These are phyloP conservation scores for Cytospora piceae DNA, from an alignment of 2,329 filamentous ascomycete genomes.

Conservation along the genomic window DNA sequence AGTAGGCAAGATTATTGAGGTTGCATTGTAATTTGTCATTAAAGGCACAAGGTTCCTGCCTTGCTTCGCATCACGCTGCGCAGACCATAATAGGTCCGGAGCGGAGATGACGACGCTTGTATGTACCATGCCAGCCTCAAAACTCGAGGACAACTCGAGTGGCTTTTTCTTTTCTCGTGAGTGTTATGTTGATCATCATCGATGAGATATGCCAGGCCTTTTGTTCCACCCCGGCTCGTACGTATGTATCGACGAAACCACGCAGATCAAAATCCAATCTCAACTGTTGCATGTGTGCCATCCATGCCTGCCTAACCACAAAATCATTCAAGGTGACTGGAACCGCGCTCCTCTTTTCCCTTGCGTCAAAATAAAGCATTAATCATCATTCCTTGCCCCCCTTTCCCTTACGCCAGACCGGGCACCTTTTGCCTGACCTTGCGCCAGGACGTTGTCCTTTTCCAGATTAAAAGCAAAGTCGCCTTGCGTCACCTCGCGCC, in stretches of 20 bases:
- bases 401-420: conserved; percentile 24
- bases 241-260: conserved; percentile 16
- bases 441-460: conserved; percentile 17
- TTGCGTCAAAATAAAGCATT: conserved; percentile 12
- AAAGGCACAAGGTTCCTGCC: background rate
- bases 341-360: background rate
- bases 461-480: conserved; percentile 11
- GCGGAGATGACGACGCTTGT: background rate
- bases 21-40: background rate
- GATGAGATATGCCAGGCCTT: conserved; percentile 6
- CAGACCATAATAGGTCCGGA: background rate
- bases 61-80: background rate
- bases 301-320: background rate
- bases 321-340: conserved; percentile 1
- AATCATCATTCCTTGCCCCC: conserved; percentile 3
- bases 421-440: conserved; percentile 16
- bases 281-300: background rate
- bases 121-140: conserved; percentile 2
- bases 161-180: background rate
- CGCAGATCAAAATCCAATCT: conserved; percentile 20
- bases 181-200: conserved; percentile 19
- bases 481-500: conserved; percentile 11
- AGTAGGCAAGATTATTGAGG: background rate
- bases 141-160: conserved; percentile 1
- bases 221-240: background rate